Base-by-base conservation (phyloP, 169 alveolate species). In the Plasmodium fragile region DNA sequence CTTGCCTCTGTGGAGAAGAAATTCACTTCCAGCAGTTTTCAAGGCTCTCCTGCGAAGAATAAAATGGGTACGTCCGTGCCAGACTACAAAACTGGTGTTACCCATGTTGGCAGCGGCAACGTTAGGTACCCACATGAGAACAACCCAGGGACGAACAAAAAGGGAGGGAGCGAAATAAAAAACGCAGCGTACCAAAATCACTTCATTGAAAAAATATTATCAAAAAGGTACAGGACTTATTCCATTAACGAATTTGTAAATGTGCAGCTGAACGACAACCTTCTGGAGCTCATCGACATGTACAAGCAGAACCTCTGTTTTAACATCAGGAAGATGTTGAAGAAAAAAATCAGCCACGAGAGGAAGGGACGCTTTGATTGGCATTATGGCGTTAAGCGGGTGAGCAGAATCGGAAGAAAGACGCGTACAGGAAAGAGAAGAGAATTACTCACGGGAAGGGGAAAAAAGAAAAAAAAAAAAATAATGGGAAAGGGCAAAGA, bases 161-260 rank as follows among this genome's bases (percentile, higher is more conserved):
- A 45, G 22, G 80, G 55, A 25, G 55, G 52, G 7, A 79, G 4
- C 1, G 90, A 79, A 36, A 13, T 28, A 25, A 80, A 59, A 79
- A 59, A 59, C 45, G 81, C 39, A 53, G n/a, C 22, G 22, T 32
- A 79, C 34, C 94, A 89, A 13, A 89, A 78, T 34, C n/a, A 39
- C 6, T 59, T 89, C 22, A 79, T 89, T 1, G 94, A 89, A 69
- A 55, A 89, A 22, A 89, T 89, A n/a, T 32, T 89, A 28, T 79
- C 94, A 4, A 89, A 80, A 28, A 69, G 82, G 49, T 89, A 79
- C 71, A 55, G 90, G 45, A 79, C 94, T 0, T 80, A 41, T 22
- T 79, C 94, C 39, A 79, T 89, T 41, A 77, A 89, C 39, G 94
- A 89, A 89, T 89, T 89, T 79, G 39, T 80, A n/a, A 80, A 79